Percentiles rank a stretch among this genome's conserved stretches.
These are phyloP conservation scores for Neurospora sp. DNA, from an alignment of 495 filamentous ascomycete species.

Conservation along the genomic window DNA sequence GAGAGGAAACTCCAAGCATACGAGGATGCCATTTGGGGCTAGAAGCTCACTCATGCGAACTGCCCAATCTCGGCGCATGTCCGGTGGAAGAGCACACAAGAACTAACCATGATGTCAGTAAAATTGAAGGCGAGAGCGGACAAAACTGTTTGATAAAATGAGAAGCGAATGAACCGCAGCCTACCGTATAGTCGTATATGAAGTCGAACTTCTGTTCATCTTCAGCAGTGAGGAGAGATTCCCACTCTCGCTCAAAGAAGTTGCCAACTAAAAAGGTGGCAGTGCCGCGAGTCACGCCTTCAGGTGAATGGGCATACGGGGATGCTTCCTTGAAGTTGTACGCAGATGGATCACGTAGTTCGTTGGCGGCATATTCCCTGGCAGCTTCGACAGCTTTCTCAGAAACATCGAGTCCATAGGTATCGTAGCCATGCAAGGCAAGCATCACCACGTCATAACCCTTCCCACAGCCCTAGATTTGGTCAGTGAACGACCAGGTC, in stretches of 20 bases:
- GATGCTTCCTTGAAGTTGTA: slow-evolving; percentile 36
- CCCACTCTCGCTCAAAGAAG: slow-evolving; percentile 62
- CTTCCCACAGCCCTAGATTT: slow-evolving; percentile 50
- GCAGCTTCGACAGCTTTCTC: slow-evolving; percentile 44
- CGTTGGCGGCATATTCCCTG: slow-evolving; percentile 19
- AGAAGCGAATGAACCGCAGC: slow-evolving; percentile 5
- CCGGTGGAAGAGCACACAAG: slow-evolving; percentile 58
- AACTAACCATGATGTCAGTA: slow-evolving; percentile 38
- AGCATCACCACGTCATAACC: slow-evolving; percentile 63
- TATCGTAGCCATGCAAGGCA: slow-evolving; percentile 58
- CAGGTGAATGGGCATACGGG: background rate
- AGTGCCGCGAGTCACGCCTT: slow-evolving; percentile 24
- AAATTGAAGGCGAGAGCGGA: background rate
- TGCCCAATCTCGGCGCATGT: slow-evolving; percentile 56
- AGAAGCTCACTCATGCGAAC: slow-evolving; percentile 54
- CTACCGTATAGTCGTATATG: slow-evolving; percentile 72
- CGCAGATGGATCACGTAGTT: slow-evolving; percentile 10
- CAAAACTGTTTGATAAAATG: background rate
- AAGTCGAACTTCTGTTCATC: slow-evolving; percentile 52
- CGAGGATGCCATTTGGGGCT: slow-evolving; percentile 45
- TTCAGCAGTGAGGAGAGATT: slow-evolving; percentile 23
- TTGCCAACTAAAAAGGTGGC: slow-evolving; percentile 51
- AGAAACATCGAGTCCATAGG: slow-evolving; percentile 60
- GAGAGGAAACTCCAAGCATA: slow-evolving; percentile 70
- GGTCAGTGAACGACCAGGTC: background rate